These are phyloP conservation scores for Neospora caninum DNA, from an alignment of 169 alveolate genomes.

Conservation along the genomic window DNA sequence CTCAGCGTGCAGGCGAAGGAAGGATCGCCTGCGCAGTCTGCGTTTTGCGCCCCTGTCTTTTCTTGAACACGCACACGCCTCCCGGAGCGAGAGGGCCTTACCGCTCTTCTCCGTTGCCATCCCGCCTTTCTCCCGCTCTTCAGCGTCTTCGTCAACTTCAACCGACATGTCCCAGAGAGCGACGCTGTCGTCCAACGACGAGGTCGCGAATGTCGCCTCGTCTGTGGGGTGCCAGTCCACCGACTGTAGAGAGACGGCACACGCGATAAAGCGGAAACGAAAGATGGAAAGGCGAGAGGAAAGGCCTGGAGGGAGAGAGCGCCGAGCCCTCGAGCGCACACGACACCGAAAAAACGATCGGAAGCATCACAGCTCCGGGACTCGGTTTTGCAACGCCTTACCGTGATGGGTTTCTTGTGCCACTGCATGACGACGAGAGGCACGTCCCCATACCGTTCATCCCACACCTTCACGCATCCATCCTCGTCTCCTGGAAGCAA, in stretches of 20 bases:
- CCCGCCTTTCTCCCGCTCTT: neutral
- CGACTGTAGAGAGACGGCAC: slow-evolving; percentile 30
- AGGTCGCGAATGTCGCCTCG: slow-evolving; percentile 44
- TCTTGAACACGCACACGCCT: neutral
- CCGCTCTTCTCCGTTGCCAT: neutral
- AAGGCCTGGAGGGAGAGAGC: too few relatives aligned
- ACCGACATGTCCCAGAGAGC: slow-evolving; percentile 68
- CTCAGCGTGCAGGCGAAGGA: too few relatives aligned
- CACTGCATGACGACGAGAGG: slow-evolving; percentile 50
- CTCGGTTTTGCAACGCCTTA: neutral
- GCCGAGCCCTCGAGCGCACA: too few relatives aligned
- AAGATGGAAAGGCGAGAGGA: neutral
- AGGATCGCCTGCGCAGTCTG: neutral
- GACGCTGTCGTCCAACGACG: slow-evolving; percentile 47
- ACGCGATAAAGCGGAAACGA: neutral
- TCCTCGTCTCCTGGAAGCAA: slow-evolving; percentile 47
- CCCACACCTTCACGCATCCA: slow-evolving; percentile 50
- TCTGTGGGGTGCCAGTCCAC: slow-evolving; percentile 69
- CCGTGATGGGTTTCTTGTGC: slow-evolving; percentile 66
- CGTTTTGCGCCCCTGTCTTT: neutral
- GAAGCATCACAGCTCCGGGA: too few relatives aligned
- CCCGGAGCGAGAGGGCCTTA: neutral
- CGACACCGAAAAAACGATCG: too few relatives aligned
- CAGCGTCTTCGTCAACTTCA: slow-evolving; percentile 41
- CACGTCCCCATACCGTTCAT: slow-evolving; percentile 34